A percentile compares a stretch with the other conserved stretches of the same genome.
Conservation (phyloP, 331 rosid species). For the Acacia concinna region DNA sequence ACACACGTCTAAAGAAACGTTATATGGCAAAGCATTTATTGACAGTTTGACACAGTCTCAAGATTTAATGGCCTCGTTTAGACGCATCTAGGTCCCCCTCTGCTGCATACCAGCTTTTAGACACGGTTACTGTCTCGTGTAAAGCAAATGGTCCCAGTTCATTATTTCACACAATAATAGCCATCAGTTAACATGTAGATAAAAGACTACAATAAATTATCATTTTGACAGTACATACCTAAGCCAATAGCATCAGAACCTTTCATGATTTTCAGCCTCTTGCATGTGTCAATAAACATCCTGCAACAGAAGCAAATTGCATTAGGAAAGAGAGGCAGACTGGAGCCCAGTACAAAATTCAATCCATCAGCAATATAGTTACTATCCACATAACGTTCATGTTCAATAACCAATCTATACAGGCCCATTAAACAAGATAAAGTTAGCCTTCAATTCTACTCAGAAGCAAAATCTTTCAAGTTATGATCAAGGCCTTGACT, state of each 20-base stretch:
- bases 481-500: background rate
- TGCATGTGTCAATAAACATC: constrained; percentile 85
- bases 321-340: constrained; percentile 1
- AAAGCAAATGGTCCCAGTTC: constrained; percentile 11
- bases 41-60: constrained; percentile 1
- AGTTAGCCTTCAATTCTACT: background rate
- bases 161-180: background rate
- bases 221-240: constrained; percentile 48
- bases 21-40: constrained; percentile 5
- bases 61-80: constrained; percentile 1
- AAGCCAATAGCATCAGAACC: constrained; percentile 94
- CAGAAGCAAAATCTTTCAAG: background rate
- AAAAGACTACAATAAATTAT: constrained; percentile 8
- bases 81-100: constrained; percentile 18
- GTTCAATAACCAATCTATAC: background rate
- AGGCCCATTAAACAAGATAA: background rate
- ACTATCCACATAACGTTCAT: background rate
- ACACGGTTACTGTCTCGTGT: background rate
- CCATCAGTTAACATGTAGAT: background rate
- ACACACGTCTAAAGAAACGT: background rate
- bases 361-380: background rate
- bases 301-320: constrained; percentile 42
- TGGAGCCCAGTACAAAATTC: background rate
- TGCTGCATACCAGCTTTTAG: background rate
- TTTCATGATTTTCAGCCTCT: constrained; percentile 90